These are phyloP conservation scores for Viola pubescens DNA, from an alignment of 441 rosid genomes.

Conservation along the genomic window DNA sequence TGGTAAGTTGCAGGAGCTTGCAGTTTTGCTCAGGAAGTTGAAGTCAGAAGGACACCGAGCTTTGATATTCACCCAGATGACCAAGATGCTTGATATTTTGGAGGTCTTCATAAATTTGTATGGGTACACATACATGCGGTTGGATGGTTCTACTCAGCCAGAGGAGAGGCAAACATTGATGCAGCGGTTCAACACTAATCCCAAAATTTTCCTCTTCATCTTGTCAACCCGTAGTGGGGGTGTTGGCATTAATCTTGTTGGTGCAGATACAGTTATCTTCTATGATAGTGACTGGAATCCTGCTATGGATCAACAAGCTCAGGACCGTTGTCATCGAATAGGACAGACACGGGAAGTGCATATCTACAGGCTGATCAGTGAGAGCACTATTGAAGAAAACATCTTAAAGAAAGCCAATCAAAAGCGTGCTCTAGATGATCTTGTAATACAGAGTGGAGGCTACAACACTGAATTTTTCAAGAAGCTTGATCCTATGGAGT, in stretches of 20 bases:
- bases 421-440: slow-evolving; percentile 97
- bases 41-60: slow-evolving; percentile 98
- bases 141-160: slow-evolving; percentile 98
- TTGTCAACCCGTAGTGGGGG: slow-evolving; percentile 99
- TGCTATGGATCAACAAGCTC: slow-evolving; percentile 99
- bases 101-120: slow-evolving; percentile 97
- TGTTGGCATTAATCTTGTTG: slow-evolving; percentile 97
- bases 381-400: slow-evolving; percentile 97
- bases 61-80: slow-evolving; percentile 98
- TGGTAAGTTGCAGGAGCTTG: slow-evolving; percentile 99
- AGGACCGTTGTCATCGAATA: slow-evolving; percentile 99
- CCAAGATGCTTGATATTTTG: slow-evolving; percentile 97
- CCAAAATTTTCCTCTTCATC: slow-evolving; percentile 94
- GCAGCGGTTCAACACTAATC: slow-evolving; percentile 99
- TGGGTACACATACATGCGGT: slow-evolving; percentile 98
- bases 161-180: slow-evolving; percentile 98
- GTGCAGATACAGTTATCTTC: slow-evolving; percentile 98
- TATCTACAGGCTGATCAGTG: slow-evolving; percentile 94
- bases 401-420: slow-evolving; percentile 98
- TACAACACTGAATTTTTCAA: slow-evolving; percentile 98
- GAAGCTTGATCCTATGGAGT: slow-evolving; percentile 98
- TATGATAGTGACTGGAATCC: slow-evolving; percentile 99
- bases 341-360: slow-evolving; percentile 99
- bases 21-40: slow-evolving; percentile 74
- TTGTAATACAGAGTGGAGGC: slow-evolving; percentile 95